phyloP scores from a whole-genome alignment of 2,329 filamentous ascomycete genomes.

The Aspergillus jensenii region DNA sequence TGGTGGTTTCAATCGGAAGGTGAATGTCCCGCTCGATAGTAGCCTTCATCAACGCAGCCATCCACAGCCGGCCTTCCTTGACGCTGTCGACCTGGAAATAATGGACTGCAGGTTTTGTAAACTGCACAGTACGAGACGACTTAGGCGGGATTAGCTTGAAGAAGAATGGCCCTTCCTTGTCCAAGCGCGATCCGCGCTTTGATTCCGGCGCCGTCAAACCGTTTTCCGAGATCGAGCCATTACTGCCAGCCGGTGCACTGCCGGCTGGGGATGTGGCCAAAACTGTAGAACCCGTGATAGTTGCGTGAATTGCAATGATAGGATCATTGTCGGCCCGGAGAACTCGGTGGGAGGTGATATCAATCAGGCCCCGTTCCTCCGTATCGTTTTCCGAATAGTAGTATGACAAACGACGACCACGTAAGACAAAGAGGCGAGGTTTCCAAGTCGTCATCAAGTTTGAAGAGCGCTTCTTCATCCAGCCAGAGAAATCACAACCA shows the following conservation, averaged over 20 bases:
- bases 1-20: conserved; percentile 80
- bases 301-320: conserved; percentile 86
- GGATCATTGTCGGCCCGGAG: conserved; percentile 89
- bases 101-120: conserved; percentile 95
- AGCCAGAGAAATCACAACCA: conserved; percentile 88
- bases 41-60: conserved; percentile 98
- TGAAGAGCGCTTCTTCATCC: conserved; percentile 99
- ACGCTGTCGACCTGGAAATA: conserved; percentile 96
- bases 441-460: conserved; percentile 98
- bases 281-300: conserved; percentile 80
- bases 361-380: conserved; percentile 92
- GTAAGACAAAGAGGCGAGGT: conserved; percentile 89
- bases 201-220: conserved; percentile 29
- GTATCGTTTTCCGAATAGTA: conserved; percentile 93
- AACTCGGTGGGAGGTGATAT: conserved; percentile 97
- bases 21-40: conserved; percentile 89
- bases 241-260: conserved; percentile 35
- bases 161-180: conserved; percentile 78
- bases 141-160: conserved; percentile 96
- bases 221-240: conserved; percentile 35
- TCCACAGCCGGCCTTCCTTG: conserved; percentile 87
- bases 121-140: conserved; percentile 85
- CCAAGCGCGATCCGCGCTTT: conserved; percentile 31
- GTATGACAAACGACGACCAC: conserved; percentile 86
- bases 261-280: conserved; percentile 59